These are phyloP conservation scores for Fusarium armeniacum DNA, from an alignment of 2,329 filamentous ascomycete genomes.

Conservation along the genomic window DNA sequence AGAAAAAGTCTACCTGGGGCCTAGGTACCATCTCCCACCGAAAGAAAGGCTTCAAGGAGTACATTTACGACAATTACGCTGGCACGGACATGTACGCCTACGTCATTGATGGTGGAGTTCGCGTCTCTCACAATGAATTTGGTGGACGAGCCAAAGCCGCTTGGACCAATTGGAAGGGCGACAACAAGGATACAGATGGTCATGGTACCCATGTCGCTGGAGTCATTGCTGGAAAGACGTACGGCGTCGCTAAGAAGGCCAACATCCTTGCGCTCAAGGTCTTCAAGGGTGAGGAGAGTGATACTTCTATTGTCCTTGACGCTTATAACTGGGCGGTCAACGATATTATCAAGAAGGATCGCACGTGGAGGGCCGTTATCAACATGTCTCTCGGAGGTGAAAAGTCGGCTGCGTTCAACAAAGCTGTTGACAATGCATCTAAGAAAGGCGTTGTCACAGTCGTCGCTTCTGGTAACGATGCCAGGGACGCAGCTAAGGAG, in stretches of 20 bases:
- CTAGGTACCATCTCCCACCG: conserved; percentile 35
- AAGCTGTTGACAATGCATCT: conserved; percentile 44
- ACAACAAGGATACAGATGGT: conserved; percentile 15
- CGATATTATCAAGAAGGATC: conserved; percentile 51
- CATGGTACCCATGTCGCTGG: conserved; percentile 44
- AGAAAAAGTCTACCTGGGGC: conserved; percentile 29
- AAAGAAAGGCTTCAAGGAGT: conserved; percentile 18
- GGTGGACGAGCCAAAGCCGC: conserved; percentile 21
- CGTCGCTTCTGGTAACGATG: conserved; percentile 50
- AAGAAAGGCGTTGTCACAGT: conserved; percentile 56
- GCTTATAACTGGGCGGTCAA: conserved; percentile 56
- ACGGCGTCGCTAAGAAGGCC: conserved; percentile 57
- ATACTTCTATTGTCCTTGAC: conserved; percentile 48
- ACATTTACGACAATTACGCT: conserved; percentile 32
- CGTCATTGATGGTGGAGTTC: conserved; percentile 33
- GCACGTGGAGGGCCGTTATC: conserved; percentile 55
- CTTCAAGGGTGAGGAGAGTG: conserved; percentile 46
- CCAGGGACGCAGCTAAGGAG: conserved; percentile 15
- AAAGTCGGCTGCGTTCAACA: conserved; percentile 27
- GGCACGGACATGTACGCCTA: conserved; percentile 34
- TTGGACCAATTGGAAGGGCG: conserved; percentile 23
- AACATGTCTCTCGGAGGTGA: conserved; percentile 59
- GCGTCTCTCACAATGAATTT: conserved; percentile 30
- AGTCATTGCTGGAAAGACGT: conserved; percentile 41
- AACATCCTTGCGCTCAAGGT: conserved; percentile 61